A percentile compares a stretch with the other conserved stretches of the same genome.
Conservation (phyloP, 768 basidiomycete species). For the Glaciozyma antarctica region DNA sequence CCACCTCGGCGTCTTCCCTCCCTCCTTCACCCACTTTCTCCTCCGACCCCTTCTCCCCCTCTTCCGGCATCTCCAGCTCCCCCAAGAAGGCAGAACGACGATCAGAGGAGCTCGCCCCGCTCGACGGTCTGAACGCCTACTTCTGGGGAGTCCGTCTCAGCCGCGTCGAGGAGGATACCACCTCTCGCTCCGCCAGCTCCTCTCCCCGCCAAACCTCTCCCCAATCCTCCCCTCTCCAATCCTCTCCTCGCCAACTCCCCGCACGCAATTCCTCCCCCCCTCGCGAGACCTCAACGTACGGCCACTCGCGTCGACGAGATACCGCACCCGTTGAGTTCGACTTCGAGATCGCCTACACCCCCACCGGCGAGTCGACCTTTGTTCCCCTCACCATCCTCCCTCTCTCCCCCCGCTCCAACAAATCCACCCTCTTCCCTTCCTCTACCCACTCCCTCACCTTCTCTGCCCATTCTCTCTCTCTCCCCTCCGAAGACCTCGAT, state of each 20-base stretch:
- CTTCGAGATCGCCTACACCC: conserved; percentile 28
- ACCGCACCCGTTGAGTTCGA: background rate
- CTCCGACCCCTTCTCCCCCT: conserved; percentile 1
- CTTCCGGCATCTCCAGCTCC: conserved; percentile 14
- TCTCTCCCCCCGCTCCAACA: background rate
- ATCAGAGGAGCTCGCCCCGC: conserved; percentile 9
- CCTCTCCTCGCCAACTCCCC: background rate
- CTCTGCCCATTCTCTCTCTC: background rate
- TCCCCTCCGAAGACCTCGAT: background rate
- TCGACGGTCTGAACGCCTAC: conserved; percentile 26
- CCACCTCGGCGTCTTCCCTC: conserved; percentile 19
- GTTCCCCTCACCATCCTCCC: conserved; percentile 9
- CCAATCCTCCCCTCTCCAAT: background rate
- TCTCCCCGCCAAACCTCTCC: background rate
- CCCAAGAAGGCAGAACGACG: conserved; percentile 7
- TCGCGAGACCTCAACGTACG: background rate
- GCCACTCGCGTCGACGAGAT: conserved; percentile 1
- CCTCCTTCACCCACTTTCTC: conserved; percentile 9
- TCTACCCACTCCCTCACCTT: background rate
- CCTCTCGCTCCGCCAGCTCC: conserved; percentile 1
- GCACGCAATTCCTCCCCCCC: background rate
- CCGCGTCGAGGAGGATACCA: conserved; percentile 20
- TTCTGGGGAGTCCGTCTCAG: conserved; percentile 17
- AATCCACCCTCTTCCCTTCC: background rate
- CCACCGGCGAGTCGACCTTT: conserved; percentile 23